Conservation (phyloP, 2,329 filamentous ascomycete species). For the Exserohilum turcica region DNA sequence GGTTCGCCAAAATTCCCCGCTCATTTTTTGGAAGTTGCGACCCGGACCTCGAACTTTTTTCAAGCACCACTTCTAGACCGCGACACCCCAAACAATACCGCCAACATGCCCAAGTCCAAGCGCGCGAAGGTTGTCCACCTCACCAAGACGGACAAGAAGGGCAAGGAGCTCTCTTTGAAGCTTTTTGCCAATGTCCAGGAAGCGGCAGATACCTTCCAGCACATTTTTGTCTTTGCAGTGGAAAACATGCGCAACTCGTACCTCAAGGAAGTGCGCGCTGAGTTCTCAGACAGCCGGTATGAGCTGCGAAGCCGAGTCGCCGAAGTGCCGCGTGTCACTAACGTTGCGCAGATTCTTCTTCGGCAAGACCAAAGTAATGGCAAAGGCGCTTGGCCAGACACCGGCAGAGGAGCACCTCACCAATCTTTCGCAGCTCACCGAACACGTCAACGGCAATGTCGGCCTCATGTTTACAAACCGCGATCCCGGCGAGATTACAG, state of each 20-base stretch:
- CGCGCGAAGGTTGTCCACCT: conserved; percentile 87
- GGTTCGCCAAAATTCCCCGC: conserved; percentile 44
- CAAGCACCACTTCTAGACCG: conserved; percentile 15
- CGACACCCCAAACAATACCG: conserved; percentile 24
- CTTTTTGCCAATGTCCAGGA: conserved; percentile 89
- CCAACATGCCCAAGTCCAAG: conserved; percentile 92
- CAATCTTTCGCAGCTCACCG: conserved; percentile 72
- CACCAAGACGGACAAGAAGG: conserved; percentile 91
- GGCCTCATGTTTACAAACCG: conserved; percentile 91
- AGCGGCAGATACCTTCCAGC: conserved; percentile 80
- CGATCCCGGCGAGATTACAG: conserved; percentile 66
- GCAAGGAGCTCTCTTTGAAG: conserved; percentile 84
- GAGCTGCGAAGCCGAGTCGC: conserved; percentile 21
- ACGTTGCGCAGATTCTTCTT: conserved; percentile 77
- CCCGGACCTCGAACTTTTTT: conserved; percentile 32
- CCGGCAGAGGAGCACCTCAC: conserved; percentile 80
- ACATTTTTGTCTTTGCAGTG: conserved; percentile 91
- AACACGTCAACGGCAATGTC: conserved; percentile 78
- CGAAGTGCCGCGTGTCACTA: conserved; percentile 4
- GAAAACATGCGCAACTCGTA: conserved; percentile 99
- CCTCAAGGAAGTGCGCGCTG: conserved; percentile 84
- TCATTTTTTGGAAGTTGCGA: conserved; percentile 26
- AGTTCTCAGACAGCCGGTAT: conserved; percentile 83
- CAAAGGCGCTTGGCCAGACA: conserved; percentile 83
- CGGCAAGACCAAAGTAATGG: conserved; percentile 99